Conservation (phyloP, 305 asterid species). For the Fraxinus greggii region DNA sequence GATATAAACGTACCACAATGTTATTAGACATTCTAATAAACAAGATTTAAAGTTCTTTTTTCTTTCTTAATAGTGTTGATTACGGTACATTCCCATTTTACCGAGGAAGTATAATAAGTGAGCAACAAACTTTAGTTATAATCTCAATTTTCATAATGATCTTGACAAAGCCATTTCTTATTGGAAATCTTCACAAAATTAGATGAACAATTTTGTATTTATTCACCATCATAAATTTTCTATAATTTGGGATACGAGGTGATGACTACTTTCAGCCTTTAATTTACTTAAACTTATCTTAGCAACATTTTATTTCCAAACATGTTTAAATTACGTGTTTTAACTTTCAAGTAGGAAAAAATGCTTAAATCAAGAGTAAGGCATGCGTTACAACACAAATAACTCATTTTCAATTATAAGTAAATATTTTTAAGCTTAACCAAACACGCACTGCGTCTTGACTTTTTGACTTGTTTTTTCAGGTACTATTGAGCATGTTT, state of each 20-base stretch:
- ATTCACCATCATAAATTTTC: background rate
- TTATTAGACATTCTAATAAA: background rate
- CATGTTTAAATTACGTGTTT: background rate
- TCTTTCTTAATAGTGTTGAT: background rate
- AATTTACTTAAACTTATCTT: background rate
- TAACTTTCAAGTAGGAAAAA: background rate
- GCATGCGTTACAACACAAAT: background rate
- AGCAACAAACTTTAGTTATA: background rate
- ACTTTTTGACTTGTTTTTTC: slow-evolving; percentile 14
- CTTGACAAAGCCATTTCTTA: background rate
- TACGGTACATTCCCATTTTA: background rate
- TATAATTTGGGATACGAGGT: background rate
- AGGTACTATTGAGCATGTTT: slow-evolving; percentile 88
- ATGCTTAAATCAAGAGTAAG: background rate
- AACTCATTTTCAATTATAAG: background rate
- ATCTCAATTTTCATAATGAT: background rate
- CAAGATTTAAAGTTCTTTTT: background rate
- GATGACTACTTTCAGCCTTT: background rate
- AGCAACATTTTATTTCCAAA: background rate
- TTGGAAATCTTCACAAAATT: background rate
- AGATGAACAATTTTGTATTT: background rate
- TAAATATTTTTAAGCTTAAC: background rate
- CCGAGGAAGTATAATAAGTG: background rate
- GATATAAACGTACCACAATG: background rate
- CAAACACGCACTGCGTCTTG: background rate